Evolutionary conservation across 805 yeast genomes (phyloP), one percentile per base, ranked within the genome.

Genomic region (Nakazawaea laoshanensis): DNA sequence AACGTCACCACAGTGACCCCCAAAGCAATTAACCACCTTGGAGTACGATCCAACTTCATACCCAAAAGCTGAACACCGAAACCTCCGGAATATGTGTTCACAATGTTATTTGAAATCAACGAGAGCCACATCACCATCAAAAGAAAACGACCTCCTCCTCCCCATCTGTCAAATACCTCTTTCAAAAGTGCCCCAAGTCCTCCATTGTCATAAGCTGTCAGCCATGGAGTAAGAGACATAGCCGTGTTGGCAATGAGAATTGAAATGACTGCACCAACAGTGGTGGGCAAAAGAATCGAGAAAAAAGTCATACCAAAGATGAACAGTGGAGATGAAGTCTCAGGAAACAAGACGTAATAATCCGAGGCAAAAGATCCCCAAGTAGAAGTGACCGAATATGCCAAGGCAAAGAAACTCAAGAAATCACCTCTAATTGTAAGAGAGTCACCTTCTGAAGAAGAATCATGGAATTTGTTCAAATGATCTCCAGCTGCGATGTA

Each of bases 301-400:
- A 74, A 57, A 42, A 80, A 76, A 0, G 94, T 84, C 42, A 78
- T 57, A 13, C 55, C 15, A 46, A 76, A 81, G 2, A 79, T 61
- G 37, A 65, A 67, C 34, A 52, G 39, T 35, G 72, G 71, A 2
- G 81, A 66, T 1, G 84, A 71, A 25, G 65, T 61, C 46, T 81
- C 89, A 1, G 95, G 95, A 45, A 85, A 75, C 32, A 84, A 62
- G 30, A 86, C 72, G 52, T 83, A 83, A 53, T 86, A 86, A 55
- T 86, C 96, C 0, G 88, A 67, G 0, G 95, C 84, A 39, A 83
- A 70, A 2, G 88, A 78, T 27, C 94, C 88, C 95, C 95, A 86
- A 2, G 95, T 83, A 3, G 85, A 71, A 3, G 95, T 84, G 29
- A 80, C 76, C 19, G 94, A 76, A 47, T 82, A 83, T 27, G 77